Percentiles rank a stretch among this genome's conserved stretches.
Evolutionary conservation across 768 basidiomycete species (phyloP).

Genomic region (Boletus bicolor): DNA sequence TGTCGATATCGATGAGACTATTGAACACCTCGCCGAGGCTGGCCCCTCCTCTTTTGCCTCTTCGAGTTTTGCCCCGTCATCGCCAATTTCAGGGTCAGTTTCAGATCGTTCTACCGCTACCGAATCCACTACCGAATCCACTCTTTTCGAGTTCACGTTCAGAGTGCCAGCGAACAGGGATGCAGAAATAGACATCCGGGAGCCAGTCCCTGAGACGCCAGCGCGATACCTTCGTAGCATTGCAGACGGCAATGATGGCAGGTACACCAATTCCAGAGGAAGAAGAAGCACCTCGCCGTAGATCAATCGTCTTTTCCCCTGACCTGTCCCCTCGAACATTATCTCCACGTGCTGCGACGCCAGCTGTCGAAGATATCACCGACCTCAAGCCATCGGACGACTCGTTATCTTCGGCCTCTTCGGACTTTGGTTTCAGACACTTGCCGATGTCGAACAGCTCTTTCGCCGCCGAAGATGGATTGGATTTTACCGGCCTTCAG

Average conservation of each 20-base stretch:
- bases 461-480: slow-evolving; percentile 11
- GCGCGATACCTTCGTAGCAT: slow-evolving; percentile 21
- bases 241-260: slow-evolving; percentile 25
- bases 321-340: slow-evolving; percentile 16
- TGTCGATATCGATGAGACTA: slow-evolving; percentile 1
- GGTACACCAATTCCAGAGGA: slow-evolving; percentile 24
- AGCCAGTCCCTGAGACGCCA: slow-evolving; percentile 27
- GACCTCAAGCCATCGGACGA: slow-evolving; percentile 1
- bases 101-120: slow-evolving; percentile 9
- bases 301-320: slow-evolving; percentile 23
- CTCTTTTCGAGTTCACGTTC: slow-evolving; percentile 28
- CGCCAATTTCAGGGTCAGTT: neutral
- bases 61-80: neutral
- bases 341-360: slow-evolving; percentile 12
- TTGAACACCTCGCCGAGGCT: neutral
- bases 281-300: slow-evolving; percentile 18
- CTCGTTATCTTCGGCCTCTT: slow-evolving; percentile 12
- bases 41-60: slow-evolving; percentile 7
- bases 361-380: slow-evolving; percentile 9
- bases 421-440: slow-evolving; percentile 18
- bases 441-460: slow-evolving; percentile 21
- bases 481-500: slow-evolving; percentile 11
- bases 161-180: neutral
- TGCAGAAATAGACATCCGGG: slow-evolving; percentile 22
- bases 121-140: slow-evolving; percentile 6